phyloP scores from a whole-genome alignment of 2,329 filamentous ascomycete genomes.

The Xylariales sp. region DNA sequence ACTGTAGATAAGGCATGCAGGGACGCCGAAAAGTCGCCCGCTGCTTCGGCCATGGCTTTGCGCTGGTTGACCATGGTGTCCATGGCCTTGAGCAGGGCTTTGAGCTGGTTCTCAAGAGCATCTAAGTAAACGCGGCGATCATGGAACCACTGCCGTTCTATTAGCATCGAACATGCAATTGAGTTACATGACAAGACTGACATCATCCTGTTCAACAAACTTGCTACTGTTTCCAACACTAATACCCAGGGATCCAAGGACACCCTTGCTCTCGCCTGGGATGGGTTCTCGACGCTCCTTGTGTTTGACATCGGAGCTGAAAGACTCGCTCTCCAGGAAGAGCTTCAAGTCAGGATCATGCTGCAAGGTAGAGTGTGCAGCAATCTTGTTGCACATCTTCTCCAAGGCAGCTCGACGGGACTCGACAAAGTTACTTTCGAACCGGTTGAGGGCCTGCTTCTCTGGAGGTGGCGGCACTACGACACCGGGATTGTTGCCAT shows the following conservation, averaged over 20 bases:
- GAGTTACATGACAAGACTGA: slow-evolving; percentile 40
- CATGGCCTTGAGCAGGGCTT: slow-evolving; percentile 85
- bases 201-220: slow-evolving; percentile 96
- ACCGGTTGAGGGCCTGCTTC: slow-evolving; percentile 94
- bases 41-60: slow-evolving; percentile 89
- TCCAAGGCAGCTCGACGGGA: slow-evolving; percentile 85
- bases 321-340: slow-evolving; percentile 92
- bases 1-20: slow-evolving; percentile 90
- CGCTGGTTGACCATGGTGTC: slow-evolving; percentile 89
- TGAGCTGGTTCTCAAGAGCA: slow-evolving; percentile 85
- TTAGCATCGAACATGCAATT: not conserved
- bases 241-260: slow-evolving; percentile 80
- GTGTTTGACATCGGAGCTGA: slow-evolving; percentile 96
- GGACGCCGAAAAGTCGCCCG: slow-evolving; percentile 87
- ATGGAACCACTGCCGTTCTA: slow-evolving; percentile 77
- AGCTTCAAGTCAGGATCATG: slow-evolving; percentile 93
- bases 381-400: slow-evolving; percentile 96
- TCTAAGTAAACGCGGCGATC: slow-evolving; percentile 93
- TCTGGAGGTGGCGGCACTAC: slow-evolving; percentile 95
- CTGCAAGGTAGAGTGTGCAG: slow-evolving; percentile 82
- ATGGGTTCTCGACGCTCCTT: slow-evolving; percentile 88
- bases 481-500: slow-evolving; percentile 90
- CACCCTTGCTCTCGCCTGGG: slow-evolving; percentile 84
- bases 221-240: slow-evolving; percentile 74
- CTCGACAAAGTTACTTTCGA: slow-evolving; percentile 96